Base-by-base conservation (phyloP, 306 rosid species). In the Begonia peltatifolia region DNA sequence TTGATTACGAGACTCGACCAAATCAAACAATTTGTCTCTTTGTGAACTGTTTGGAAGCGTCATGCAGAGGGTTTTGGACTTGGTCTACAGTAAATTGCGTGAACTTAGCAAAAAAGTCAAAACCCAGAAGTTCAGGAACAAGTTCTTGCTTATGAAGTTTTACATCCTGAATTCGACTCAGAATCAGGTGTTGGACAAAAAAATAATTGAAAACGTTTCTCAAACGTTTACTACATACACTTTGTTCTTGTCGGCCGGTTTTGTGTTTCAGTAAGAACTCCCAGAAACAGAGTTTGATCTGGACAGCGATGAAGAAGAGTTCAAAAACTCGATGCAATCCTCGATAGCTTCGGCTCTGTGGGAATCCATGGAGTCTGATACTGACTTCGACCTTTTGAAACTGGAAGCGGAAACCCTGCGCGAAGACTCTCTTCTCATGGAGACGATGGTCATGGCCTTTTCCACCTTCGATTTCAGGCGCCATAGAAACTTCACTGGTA, bases 381-480 rank as follows among this genome's bases (percentile, higher is more conserved):
- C 64, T 6, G 95, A 78, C 54, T 79, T 71, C 42, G 95, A 80
- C 69, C 94, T 76, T 2, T 68, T 71, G 67, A 75, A 70, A 66
- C 68, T 70, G 9, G 92, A 68, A 11, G 95, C 75, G 62, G 92
- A 80, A 57, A 85, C 84, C 78, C 79, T 83, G 52, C 84, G 63
- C 1, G 82, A 86, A 17, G 86, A 67, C 59, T 71, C 71, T 47
- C 71, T 78, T 60, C 80, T 73, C 53, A 68, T 42, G 9, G 84
- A 74, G 44, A 79, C 70, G 58, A 66, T 58, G 43, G 66, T 58
- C 23, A 81, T 61, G 48, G 87, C 88, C 68, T 57, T 74, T 1
- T 69, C 79, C 60, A 80, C 75, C 69, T 82, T 90, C 16, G 74
- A 70, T 78, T 73, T 84, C 10, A 86, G 76, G 55, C 74, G 50